Evolutionary conservation across 164 flowering plant genomes (phyloP), one percentile per base, ranked within the genome.

Genomic region (Tetracentron sinense): DNA sequence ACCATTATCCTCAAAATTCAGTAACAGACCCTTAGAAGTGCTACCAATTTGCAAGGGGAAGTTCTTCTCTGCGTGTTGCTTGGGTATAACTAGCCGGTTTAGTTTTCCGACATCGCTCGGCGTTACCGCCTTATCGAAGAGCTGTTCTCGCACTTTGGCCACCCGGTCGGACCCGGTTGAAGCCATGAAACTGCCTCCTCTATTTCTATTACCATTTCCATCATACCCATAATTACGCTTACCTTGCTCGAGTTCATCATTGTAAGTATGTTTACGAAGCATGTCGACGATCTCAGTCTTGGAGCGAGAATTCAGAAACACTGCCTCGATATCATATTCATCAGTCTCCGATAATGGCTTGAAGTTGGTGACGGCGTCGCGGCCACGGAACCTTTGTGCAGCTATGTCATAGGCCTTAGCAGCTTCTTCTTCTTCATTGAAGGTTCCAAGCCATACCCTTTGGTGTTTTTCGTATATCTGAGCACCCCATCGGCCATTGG

Each of bases 51-150:
- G 85, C 64, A 90, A 56, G 0, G 96, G 96, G 63, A 90, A 90
- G 78, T 88, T 77, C 64, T 78, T 88, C 75, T n/a, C n/a, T n/a
- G n/a, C n/a, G n/a, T n/a, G n/a, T n/a, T n/a, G n/a, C n/a, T n/a
- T n/a, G n/a, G n/a, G n/a, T n/a, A n/a, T n/a, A n/a, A n/a, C n/a
- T n/a, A n/a, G n/a, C n/a, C n/a, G n/a, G n/a, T n/a, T n/a, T 93
- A 93, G 69, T 77, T 90, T 93, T n/a, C 98, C 98, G 1, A 93
- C 98, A 51, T 93, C 98, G 71, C 98, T 93, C 0, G 98, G 98
- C 3, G 97, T 93, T 16, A 93, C 92, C 7, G 86, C 77, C 67
- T 93, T 93, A 52, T 93, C 96, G 65, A 93, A 93, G 0, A 93
- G 83, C 63, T 67, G 81, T 53, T 83, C 92, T 3, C 81, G 65